Base-by-base conservation (phyloP, 768 basidiomycete genomes). In the Steccherinum ochraceum region DNA sequence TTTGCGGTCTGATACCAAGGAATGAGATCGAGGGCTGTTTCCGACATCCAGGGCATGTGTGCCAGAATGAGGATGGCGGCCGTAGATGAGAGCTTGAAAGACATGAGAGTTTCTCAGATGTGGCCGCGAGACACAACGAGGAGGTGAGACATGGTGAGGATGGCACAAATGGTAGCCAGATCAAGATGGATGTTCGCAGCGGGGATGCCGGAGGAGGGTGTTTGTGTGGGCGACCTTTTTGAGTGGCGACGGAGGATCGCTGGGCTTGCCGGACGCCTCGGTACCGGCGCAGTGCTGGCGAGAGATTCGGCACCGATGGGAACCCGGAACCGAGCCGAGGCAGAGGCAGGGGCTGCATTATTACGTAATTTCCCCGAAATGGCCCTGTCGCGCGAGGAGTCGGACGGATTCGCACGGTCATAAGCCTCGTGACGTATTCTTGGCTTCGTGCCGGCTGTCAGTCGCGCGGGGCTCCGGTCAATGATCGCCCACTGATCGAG, bases 361-460 rank as follows among this genome's bases (percentile, higher is more conserved):
- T 35, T 35, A 35, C 30, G 16, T 35, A 35, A 35, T 35, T 35
- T 16, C 16, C 30, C 30, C 16, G 30, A 35, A 16, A 35, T 35
- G 30, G 30, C 7, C 30, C 7, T 35, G 30, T 56, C 51, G 54
- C 54, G 54, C 54, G 54, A 52, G 46, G 46, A 13, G 13, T 40
- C 54, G 54, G 48, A 27, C 18, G 21, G 10, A 18, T 48, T 46
- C 54, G n/a, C 49, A 51, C 51, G 48, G 20, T 43, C 3, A n/a
- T 27, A n/a, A 24, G 16, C 55, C 41, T 52, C 55, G 55, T 56
- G 55, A 56, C 55, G 55, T 56, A 56, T 24, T 11, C 19, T 12
- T 26, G 7, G n/a, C 45, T n/a, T 43, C 4, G 24, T 35, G 24
- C 46, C 46, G 43, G 46, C 45, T 39, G 11, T 48, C 54, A 35